Base-by-base conservation (phyloP, 305 asterid genomes). In the Ajuga reptans region DNA sequence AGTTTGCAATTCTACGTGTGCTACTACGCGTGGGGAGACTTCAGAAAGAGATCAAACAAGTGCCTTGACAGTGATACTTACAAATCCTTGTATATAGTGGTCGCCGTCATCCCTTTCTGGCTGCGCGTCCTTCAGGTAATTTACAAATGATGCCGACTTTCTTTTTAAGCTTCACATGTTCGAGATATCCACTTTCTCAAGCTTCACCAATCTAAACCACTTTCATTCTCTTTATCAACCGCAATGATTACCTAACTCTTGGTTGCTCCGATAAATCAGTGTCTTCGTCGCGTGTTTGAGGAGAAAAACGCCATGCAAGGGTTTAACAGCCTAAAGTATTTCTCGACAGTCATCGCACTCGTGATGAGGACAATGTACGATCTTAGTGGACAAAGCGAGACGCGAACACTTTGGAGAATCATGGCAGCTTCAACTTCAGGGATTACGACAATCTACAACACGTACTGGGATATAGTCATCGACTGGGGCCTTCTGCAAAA, bases 11-110 rank as follows among this genome's bases (percentile, higher is more conserved):
- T 87, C 76, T 91, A 86, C 39, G 31, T 80, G 5, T 89, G 89
- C 82, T 91, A 91, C 82, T 92, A 92, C 27, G 87, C 76, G 0
- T 86, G 88, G 95, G 96, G 95, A 0, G 80, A 89, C 79, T 92
- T 84, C 73, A 80, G 54, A 45, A 51, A 52, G 50, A 79, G 89
- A 78, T 78, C 91, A 63, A 75, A 69, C 77, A 74, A 1, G 54
- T 91, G 90, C 78, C 46, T 18, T 4, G 45, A 72, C 0, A 84
- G 72, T 56, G 14, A 56, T 2, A 58, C 71, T 47, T 91, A 83
- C 21, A 10, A 82, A 15, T 53, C 54, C 17, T 60, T 89, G n/a
- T 34, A 54, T 12, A 76, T 89, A 34, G 64, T 78, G 0, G 73
- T 89, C 0, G 96, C 92, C 37, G 70, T 87, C 4, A 42, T 92